phyloP scores from a whole-genome alignment of 129 eudicot genomes.

The Centrapalus pauciflorus region DNA sequence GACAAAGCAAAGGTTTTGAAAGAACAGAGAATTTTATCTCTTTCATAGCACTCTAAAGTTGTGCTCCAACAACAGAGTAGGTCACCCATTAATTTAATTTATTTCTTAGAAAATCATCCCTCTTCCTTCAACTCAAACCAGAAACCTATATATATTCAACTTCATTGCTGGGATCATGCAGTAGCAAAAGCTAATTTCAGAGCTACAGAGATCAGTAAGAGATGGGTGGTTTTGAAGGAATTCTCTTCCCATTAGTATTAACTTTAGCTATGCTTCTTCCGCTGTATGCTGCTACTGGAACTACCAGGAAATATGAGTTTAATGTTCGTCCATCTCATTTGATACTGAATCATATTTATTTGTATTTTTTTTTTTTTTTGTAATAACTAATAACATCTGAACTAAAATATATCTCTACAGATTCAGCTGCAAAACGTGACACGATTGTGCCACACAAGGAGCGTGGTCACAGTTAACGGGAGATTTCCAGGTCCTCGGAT shows the following conservation, averaged over 20 bases:
- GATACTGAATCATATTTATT: too few species aligned
- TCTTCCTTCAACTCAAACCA: not conserved
- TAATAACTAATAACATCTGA: too few species aligned
- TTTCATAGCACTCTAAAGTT: conserved; percentile 35
- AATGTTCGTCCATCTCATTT: not conserved
- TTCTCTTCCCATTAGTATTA: not conserved
- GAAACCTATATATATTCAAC: conserved; percentile 6
- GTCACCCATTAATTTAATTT: not conserved
- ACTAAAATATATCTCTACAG: too few species aligned
- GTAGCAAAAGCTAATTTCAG: not conserved
- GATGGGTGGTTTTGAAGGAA: conserved; percentile 8
- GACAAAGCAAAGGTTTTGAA: conserved; percentile 14
- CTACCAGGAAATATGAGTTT: conserved; percentile 28
- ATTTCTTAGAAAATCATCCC: not conserved
- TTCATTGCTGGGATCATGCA: not conserved
- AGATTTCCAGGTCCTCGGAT: conserved; percentile 29
- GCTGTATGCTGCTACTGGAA: not conserved
- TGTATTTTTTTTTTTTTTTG: not conserved
- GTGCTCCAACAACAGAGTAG: conserved; percentile 24
- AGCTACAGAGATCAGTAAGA: not conserved
- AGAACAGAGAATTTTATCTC: conserved; percentile 2
- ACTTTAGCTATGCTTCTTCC: conserved; percentile 2
- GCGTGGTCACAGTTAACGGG: conserved; percentile 25
- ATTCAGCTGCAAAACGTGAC: conserved; percentile 21
- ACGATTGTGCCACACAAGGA: conserved; percentile 35